These are phyloP conservation scores for Phytophthora citricola DNA, from an alignment of 352 stramenopile species.

Conservation along the genomic window DNA sequence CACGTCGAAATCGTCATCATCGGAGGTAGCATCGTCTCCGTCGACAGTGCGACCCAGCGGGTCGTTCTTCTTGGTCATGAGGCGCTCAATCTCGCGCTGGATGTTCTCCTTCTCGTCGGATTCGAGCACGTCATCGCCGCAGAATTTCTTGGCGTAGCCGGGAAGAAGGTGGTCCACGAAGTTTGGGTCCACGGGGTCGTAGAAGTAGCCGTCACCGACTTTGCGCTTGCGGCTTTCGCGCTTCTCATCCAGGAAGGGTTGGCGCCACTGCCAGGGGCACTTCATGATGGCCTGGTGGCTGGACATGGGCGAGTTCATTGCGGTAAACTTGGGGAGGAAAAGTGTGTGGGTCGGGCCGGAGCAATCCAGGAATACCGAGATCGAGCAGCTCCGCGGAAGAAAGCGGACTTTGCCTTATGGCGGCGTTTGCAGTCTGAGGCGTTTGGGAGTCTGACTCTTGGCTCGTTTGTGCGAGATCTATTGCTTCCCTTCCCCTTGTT, in stretches of 20 bases:
- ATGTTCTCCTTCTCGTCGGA: constrained; percentile 86
- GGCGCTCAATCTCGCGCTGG: constrained; percentile 80
- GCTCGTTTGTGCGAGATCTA: constrained; percentile 38
- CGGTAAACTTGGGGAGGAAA: background rate
- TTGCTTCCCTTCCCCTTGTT: constrained; percentile 40
- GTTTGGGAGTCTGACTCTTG: constrained; percentile 33
- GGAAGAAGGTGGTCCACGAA: constrained; percentile 88
- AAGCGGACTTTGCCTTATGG: constrained; percentile 20
- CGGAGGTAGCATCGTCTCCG: constrained; percentile 23
- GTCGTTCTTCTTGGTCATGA: constrained; percentile 79
- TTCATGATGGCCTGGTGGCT: constrained; percentile 89
- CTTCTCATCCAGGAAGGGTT: constrained; percentile 86
- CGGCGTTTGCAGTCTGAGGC: constrained; percentile 19
- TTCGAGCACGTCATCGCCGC: constrained; percentile 64
- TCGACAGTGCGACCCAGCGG: constrained; percentile 31
- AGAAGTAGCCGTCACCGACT: constrained; percentile 82
- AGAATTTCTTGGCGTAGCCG: constrained; percentile 83
- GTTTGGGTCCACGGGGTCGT: constrained; percentile 86
- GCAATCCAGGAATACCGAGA: constrained; percentile 17
- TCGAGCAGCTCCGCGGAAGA: background rate
- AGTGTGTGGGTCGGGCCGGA: constrained; percentile 1
- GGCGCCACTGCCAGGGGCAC: constrained; percentile 88
- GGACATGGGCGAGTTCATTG: constrained; percentile 67
- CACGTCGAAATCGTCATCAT: constrained; percentile 40
- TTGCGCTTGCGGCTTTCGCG: constrained; percentile 86